Conservation (phyloP, 108 stramenopile species). For the Nitzschia sp. region DNA sequence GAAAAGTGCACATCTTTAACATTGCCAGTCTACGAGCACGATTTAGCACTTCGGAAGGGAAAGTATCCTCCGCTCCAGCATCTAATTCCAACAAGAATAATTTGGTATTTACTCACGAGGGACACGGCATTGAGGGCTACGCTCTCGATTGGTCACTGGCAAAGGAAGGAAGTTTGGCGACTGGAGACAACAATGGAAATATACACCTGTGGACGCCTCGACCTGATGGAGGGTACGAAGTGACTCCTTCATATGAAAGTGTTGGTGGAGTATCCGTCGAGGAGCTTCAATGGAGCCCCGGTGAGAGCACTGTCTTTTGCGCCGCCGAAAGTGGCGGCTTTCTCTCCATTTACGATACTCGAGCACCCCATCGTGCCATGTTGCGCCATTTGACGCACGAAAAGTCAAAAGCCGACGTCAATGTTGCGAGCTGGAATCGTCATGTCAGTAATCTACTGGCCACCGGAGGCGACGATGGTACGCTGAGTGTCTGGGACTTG, state of each 20-base stretch:
- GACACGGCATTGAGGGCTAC: slow-evolving; percentile 89
- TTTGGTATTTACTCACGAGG: slow-evolving; percentile 78
- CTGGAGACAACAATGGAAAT: slow-evolving; percentile 88
- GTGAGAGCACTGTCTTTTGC: slow-evolving; percentile 93
- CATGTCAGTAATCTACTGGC: slow-evolving; percentile 91
- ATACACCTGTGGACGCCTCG: slow-evolving; percentile 83
- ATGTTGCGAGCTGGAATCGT: slow-evolving; percentile 95
- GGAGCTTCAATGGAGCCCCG: slow-evolving; percentile 96
- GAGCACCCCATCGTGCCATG: slow-evolving; percentile 83
- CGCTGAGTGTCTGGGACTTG: slow-evolving; percentile 93
- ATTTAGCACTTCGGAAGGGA: slow-evolving; percentile 58
- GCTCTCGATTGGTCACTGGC: slow-evolving; percentile 91
- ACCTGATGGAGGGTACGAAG: slow-evolving; percentile 36
- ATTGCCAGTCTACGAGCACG: slow-evolving; percentile 53
- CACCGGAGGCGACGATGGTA: slow-evolving; percentile 94
- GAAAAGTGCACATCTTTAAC: slow-evolving; percentile 89
- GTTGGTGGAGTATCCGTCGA: slow-evolving; percentile 72
- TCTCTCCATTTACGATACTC: slow-evolving; percentile 91
- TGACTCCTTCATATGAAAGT: slow-evolving; percentile 52
- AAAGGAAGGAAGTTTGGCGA: slow-evolving; percentile 75
- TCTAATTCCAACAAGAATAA: slow-evolving; percentile 27
- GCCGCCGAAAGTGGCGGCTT: slow-evolving; percentile 79
- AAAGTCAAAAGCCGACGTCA: slow-evolving; percentile 79
- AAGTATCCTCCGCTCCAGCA: not conserved
- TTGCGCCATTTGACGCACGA: slow-evolving; percentile 72